Evolutionary conservation across 1,139 yeast species (phyloP), one percentile per base, ranked within the genome.

Genomic region (Tardiomyces digboiensis): DNA sequence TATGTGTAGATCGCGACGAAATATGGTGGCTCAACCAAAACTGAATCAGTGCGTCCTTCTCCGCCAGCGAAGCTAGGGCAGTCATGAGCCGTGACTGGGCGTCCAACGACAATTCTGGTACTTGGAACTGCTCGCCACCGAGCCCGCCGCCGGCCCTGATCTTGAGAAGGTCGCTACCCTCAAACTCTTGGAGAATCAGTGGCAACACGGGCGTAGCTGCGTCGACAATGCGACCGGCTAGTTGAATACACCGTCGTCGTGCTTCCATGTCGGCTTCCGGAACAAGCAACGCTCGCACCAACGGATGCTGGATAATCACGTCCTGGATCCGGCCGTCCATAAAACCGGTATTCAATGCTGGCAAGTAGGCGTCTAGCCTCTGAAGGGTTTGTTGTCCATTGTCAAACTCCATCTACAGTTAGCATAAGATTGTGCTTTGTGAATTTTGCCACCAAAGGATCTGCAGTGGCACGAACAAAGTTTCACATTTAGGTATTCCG

Each of bases 221-320:
- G 22, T 54, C 56, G 3, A 59, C 51, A 14, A 57, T 56, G 29
- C 50, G 46, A 18, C 55, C 45, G 33, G 58, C 48, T 21, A 58
- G 48, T 21, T 45, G 45, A 36, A 60, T 52, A 42, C 64, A 60
- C 23, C 61, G 44, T 3, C 61, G 49, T 12, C 64, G 44, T 7
- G 65, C 64, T 29, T 54, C 59, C 36, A 59, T 48, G 40, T 60
- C 64, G 44, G 61, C 54, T 40, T 59, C 60, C n/a, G 64, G 64
- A 1, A 60, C 61, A 12, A 55, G 42, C 26, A 60, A 48, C n/a
- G 60, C 52, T 18, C 62, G 52, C 18, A 59, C 54, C 4, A 59
- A 47, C 21, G 63, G 61, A 46, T 58, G 52, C 42, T 59, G 59
- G 36, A 59, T 47, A 36, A 59, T 50, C 18, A 55, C 62, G 40